Base-by-base conservation (phyloP, 345 rosid genomes). In the Hibiscus mutabilis region DNA sequence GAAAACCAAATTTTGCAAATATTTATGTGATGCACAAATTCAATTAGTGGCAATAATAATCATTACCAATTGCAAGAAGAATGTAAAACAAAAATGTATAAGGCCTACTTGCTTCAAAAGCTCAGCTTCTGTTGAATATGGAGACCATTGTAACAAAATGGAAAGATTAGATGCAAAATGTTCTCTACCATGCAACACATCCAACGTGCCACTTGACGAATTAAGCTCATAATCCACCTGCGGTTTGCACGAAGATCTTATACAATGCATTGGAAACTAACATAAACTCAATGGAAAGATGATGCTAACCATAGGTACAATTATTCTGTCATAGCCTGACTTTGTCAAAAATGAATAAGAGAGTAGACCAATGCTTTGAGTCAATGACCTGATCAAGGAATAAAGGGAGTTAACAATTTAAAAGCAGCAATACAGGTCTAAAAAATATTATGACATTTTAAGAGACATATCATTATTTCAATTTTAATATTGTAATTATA, bases 241-340 rank as follows among this genome's bases (percentile, higher is more conserved):
- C 81, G 77, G 53, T 60, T 51, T 72, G 66, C 27, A 77, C 11
- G 47, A 31, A 22, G 46, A 63, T 24, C 53, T 64, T 60, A 59
- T 61, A 53, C 31, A 18, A 70, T 53, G 68, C 24, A 47, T 49
- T 25, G 51, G 52, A 57, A 31, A 76, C 49, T 40, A 53, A 19
- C 25, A 37, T 18, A 33, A 42, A 21, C 42, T 74, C 24, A 52
- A 14, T 13, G 60, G 44, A 56, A 53, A n/a, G 69, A 66, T 22
- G 60, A 74, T 74, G 83, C 89, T 84, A 74, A 94, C 97, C 94
- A 94, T 90, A 64, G 98, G 98, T 66, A 94, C 98, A 42, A 94
- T 87, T 68, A 94, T 91, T 81, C 96, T 87, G 79, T 94, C 89
- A 75, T 85, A 83, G 64, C 96, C 93, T 16, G 89, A 85, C 62